These are phyloP conservation scores for Vaccinium darrowii DNA, from an alignment of 148 eudicot genomes.

Conservation along the genomic window DNA sequence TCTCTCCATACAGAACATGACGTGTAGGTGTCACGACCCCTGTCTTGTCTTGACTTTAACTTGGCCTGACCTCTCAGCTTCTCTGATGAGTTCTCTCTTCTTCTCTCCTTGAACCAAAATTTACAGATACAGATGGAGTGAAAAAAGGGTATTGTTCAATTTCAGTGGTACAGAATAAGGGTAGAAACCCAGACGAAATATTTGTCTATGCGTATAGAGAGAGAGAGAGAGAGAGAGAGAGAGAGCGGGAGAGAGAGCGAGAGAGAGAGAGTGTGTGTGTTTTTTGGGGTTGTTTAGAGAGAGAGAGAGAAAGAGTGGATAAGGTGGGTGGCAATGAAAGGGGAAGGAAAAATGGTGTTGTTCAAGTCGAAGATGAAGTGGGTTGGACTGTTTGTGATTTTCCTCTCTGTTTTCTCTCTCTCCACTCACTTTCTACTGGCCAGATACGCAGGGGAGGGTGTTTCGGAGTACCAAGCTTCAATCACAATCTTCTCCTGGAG, in stretches of 20 bases:
- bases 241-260: neutral
- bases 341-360: constrained; percentile 49
- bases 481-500: constrained; percentile 71
- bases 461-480: constrained; percentile 44
- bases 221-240: neutral
- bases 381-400: constrained; percentile 57
- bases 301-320: neutral
- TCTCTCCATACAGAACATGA: neutral
- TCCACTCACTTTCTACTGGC: constrained; percentile 62
- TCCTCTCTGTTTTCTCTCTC: constrained; percentile 61
- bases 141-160: neutral
- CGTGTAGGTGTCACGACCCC: constrained; percentile 9
- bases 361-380: constrained; percentile 64
- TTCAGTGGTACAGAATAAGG: neutral
- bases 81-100: neutral
- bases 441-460: constrained; percentile 41
- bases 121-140: neutral
- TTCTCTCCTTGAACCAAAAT: neutral
- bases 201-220: neutral
- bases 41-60: neutral
- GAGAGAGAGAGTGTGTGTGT: neutral
- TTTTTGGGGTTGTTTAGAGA: neutral
- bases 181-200: neutral
- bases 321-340: constrained; percentile 52
- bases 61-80: constrained; percentile 17